phyloP scores from a whole-genome alignment of 768 basidiomycete genomes.

The Lactifluus piperatus region DNA sequence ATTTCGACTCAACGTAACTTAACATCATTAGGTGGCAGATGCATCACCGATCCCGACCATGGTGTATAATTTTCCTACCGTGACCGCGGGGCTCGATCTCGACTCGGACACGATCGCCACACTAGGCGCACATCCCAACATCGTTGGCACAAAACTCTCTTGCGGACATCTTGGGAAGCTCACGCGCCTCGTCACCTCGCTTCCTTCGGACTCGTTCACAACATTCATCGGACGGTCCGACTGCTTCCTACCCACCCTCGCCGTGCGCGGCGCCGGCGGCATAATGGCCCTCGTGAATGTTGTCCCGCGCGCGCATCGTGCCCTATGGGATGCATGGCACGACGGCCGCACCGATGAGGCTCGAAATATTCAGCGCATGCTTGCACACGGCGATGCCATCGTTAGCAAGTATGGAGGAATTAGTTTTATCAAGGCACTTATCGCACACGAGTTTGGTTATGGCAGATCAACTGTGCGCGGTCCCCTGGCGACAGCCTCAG shows the following conservation, averaged over 20 bases:
- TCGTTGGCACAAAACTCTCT: constrained; percentile 79
- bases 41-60: constrained; percentile 60
- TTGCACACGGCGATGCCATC: constrained; percentile 64
- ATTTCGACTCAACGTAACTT: neutral
- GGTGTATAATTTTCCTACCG: constrained; percentile 81
- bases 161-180: constrained; percentile 83
- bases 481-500: constrained; percentile 21
- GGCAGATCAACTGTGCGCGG: constrained; percentile 33
- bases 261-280: constrained; percentile 53
- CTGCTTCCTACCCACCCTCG: constrained; percentile 52
- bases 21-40: constrained; percentile 46
- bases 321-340: constrained; percentile 12
- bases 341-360: constrained; percentile 48
- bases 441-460: constrained; percentile 57
- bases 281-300: constrained; percentile 61
- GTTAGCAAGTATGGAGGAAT: constrained; percentile 56
- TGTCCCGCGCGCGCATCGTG: constrained; percentile 22
- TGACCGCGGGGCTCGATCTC: constrained; percentile 75
- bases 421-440: constrained; percentile 54
- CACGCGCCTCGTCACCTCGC: constrained; percentile 57
- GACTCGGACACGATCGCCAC: constrained; percentile 68
- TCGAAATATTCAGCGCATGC: constrained; percentile 47
- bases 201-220: constrained; percentile 46
- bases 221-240: constrained; percentile 75
- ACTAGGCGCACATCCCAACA: constrained; percentile 72